These are phyloP conservation scores for Eimeria sp. DNA, from an alignment of 169 alveolate genomes.

Conservation along the genomic window DNA sequence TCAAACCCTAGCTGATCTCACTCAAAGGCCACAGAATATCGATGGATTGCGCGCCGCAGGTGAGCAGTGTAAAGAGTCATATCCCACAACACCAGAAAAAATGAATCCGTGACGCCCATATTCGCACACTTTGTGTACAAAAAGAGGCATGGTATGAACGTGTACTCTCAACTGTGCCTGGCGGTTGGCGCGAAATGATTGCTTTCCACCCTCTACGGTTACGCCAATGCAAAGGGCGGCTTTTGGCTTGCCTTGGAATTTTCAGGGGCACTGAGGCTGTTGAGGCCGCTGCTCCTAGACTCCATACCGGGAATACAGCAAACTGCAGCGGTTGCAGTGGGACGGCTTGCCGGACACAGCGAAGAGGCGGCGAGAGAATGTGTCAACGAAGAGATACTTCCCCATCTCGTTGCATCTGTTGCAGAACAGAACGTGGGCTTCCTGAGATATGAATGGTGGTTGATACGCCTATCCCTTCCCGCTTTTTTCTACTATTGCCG, in stretches of 20 bases:
- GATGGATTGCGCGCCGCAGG: slow-evolving; percentile 96
- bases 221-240: background rate
- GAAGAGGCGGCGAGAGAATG: slow-evolving; percentile 97
- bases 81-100: background rate
- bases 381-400: slow-evolving; percentile 95
- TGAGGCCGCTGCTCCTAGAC: slow-evolving; percentile 95
- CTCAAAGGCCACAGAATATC: slow-evolving; percentile 96
- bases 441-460: background rate
- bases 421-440: slow-evolving; percentile 92
- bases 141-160: background rate
- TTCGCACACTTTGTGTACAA: background rate
- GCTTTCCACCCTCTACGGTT: background rate
- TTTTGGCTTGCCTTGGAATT: background rate
- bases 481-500: background rate
- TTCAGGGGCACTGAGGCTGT: slow-evolving; percentile 93
- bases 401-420: slow-evolving; percentile 94
- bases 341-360: slow-evolving; percentile 96
- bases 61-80: background rate
- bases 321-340: slow-evolving; percentile 97
- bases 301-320: slow-evolving; percentile 96
- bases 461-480: background rate
- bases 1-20: slow-evolving; percentile 97
- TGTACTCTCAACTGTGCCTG: background rate
- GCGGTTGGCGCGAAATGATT: too few species aligned
- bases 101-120: too few species aligned